phyloP scores from a whole-genome alignment of 306 rosid species.

The Ceratonia siliqua region DNA sequence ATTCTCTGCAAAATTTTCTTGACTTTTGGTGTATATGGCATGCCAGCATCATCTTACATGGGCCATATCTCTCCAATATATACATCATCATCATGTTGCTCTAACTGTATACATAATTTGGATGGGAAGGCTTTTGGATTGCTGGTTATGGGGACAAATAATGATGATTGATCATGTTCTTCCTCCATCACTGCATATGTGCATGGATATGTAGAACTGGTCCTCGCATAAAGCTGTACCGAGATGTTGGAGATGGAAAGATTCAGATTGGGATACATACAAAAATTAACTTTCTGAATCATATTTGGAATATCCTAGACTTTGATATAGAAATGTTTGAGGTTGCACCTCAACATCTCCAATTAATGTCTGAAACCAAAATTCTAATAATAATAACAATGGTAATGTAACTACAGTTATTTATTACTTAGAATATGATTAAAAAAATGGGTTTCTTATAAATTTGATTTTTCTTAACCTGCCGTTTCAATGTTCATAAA shows the following conservation, averaged over 20 bases:
- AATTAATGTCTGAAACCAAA: too few species aligned
- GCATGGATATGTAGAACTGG: conserved; percentile 7
- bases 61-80: conserved; percentile 33
- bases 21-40: conserved; percentile 30
- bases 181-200: conserved; percentile 35
- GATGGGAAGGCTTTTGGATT: conserved; percentile 33
- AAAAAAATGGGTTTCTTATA: too few species aligned
- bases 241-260: background rate
- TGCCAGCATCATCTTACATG: conserved; percentile 38
- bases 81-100: conserved; percentile 46
- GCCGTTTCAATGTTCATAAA: too few species aligned
- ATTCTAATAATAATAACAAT: too few species aligned
- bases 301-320: background rate
- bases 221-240: background rate
- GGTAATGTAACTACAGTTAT: too few species aligned
- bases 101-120: conserved; percentile 36
- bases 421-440: background rate
- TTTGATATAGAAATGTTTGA: background rate
- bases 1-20: conserved; percentile 12
- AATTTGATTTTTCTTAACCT: too few species aligned
- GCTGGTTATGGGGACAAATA: conserved; percentile 48
- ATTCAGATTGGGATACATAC: background rate
- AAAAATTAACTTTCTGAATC: background rate
- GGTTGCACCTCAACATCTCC: background rate
- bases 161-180: conserved; percentile 45